Base-by-base conservation (phyloP, 805 yeast species). In the Kluyveromyces lactis region DNA sequence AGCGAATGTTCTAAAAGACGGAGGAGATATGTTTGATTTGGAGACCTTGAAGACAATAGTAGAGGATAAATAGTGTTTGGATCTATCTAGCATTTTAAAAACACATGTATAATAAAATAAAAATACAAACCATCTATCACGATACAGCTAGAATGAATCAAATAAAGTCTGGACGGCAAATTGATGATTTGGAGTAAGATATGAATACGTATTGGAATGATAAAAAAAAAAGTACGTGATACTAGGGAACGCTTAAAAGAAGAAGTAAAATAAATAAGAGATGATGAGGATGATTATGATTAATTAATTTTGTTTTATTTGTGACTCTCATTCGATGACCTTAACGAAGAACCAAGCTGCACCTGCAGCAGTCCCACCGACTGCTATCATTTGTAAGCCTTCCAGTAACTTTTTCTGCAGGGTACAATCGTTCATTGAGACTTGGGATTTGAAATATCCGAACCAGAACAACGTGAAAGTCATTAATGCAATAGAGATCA, bases 341-440 rank as follows among this genome's bases (percentile, higher is more conserved):
- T 79, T 81, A 26, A 90, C 98, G 57, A 89, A 74, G 33, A 76
- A 77, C 95, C 95, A 90, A 9, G 98, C 98, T 18, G 95, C 84
- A 4, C 95, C 95, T 4, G 98, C 97, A 17, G 98, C 97, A 24
- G 83, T 67, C n/a, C 97, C 94, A 29, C 98, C 98, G 37, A 86
- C 89, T n/a, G 81, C 63, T 39, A 86, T 79, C 97, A 92, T 90
- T 64, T 86, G 94, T 15, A 81, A 42, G 32, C 97, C 97, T 61
- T 89, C 96, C 38, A 69, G 64, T 3, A 81, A 64, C 54, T 81
- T 81, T 47, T 74, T 76, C 46, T 57, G 52, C 2, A 58, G 53
- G n/a, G 85, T 72, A 50, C 84, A 75, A 18, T 75, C 77, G 40
- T 94, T 95, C 67, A 89, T 77, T 3, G 97, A 82, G 38, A 87